A percentile compares a stretch with the other conserved stretches of the same genome.
These are phyloP conservation scores for Mycena olivaceomarginata DNA, from an alignment of 768 basidiomycete species.

Conservation along the genomic window DNA sequence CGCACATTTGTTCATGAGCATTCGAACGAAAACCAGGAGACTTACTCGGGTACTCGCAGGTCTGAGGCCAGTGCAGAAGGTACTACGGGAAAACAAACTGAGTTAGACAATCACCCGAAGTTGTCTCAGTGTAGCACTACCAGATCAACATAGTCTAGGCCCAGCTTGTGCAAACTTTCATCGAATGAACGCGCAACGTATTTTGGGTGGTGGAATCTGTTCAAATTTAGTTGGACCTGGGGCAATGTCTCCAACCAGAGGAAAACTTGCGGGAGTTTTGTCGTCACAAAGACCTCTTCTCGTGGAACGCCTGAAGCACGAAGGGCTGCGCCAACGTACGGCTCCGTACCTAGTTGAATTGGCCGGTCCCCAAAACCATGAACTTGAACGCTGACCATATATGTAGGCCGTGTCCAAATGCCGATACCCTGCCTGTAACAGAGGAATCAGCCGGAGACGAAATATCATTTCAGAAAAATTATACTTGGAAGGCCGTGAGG, in stretches of 20 bases:
- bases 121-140: constrained; percentile 38
- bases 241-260: neutral
- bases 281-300: too few species aligned
- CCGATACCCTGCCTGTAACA: too few species aligned
- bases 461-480: neutral
- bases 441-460: neutral
- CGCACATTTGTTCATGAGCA: neutral
- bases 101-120: neutral
- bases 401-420: constrained; percentile 57
- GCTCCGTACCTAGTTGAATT: neutral
- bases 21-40: neutral
- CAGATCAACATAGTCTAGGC: constrained; percentile 64
- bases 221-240: neutral
- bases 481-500: constrained; percentile 61
- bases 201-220: constrained; percentile 57
- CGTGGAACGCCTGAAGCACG: too few species aligned
- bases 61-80: constrained; percentile 71
- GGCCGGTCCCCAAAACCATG: neutral
- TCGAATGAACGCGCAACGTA: too few species aligned
- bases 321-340: too few species aligned
- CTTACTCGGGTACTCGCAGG: constrained; percentile 44
- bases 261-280: too few species aligned
- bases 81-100: constrained; percentile 55
- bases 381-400: constrained; percentile 51
- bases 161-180: too few species aligned